phyloP scores from a whole-genome alignment of 805 yeast species.

The Candida mattraensis region DNA sequence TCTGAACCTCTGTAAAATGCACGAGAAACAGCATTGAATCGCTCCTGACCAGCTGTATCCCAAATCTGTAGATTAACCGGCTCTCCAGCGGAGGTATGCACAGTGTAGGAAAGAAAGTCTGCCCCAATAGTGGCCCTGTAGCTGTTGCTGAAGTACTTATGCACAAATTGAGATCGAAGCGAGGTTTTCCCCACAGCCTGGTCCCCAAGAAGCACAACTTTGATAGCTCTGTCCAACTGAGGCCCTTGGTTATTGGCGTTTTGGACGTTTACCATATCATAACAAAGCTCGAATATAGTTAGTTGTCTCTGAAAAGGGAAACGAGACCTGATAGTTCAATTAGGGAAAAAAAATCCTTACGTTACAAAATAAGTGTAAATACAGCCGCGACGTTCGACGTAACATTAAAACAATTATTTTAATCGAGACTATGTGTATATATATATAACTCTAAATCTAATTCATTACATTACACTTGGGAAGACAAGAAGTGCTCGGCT shows the following conservation, averaged over 20 bases:
- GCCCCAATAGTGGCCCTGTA: slow-evolving; percentile 62
- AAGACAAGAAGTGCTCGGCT: slow-evolving; percentile 76
- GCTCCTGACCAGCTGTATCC: slow-evolving; percentile 96
- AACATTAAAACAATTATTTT: not conserved
- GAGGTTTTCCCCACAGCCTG: slow-evolving; percentile 63
- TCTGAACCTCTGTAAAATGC: slow-evolving; percentile 62
- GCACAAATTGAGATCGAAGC: slow-evolving; percentile 52
- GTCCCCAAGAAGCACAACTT: slow-evolving; percentile 58
- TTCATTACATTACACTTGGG: slow-evolving; percentile 44
- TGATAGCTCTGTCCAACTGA: slow-evolving; percentile 32
- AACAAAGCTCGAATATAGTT: no score
- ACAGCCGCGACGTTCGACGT: slow-evolving; percentile 12
- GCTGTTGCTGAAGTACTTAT: slow-evolving; percentile 53
- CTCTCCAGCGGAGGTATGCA: slow-evolving; percentile 19
- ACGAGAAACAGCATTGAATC: slow-evolving; percentile 65
- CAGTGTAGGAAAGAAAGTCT: slow-evolving; percentile 49
- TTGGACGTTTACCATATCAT: no score
- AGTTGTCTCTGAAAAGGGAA: no score
- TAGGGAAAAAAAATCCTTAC: not conserved
- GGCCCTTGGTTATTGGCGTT: no score
- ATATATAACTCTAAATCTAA: slow-evolving; percentile 4
- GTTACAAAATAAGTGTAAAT: slow-evolving; percentile 1
- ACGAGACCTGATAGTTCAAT: no score
- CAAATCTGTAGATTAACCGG: slow-evolving; percentile 57
- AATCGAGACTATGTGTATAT: slow-evolving; percentile 1